Conservation (phyloP, 2,329 filamentous ascomycete genomes). For the Colletotrichum lentis region DNA sequence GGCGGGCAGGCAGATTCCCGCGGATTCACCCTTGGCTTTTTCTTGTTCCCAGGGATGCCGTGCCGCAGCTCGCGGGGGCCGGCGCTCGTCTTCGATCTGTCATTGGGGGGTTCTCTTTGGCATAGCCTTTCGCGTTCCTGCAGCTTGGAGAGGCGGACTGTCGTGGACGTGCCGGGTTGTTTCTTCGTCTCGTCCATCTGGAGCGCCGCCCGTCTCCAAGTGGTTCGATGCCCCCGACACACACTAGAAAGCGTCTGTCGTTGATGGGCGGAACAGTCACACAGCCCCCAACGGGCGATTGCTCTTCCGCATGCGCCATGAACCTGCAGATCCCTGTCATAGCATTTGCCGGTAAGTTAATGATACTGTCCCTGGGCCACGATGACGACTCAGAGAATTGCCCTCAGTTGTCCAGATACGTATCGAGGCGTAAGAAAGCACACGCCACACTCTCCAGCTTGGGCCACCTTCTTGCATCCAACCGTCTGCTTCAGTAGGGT, state of each 20-base stretch:
- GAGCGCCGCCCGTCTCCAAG: slow-evolving; percentile 2
- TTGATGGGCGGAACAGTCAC: slow-evolving; percentile 1
- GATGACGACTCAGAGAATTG: neutral
- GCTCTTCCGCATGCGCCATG: slow-evolving; percentile 15
- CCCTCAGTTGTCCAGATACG: neutral
- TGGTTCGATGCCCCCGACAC: neutral
- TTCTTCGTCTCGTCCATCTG: slow-evolving; percentile 7
- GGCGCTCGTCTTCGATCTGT: slow-evolving; percentile 4
- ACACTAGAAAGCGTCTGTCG: neutral
- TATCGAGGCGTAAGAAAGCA: neutral
- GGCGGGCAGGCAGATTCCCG: neutral
- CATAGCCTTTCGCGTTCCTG: slow-evolving; percentile 7
- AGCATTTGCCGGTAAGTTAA: neutral
- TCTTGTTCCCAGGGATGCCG: neutral
- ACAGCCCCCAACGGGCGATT: slow-evolving; percentile 11
- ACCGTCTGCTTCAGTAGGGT: neutral
- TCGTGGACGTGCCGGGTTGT: neutral
- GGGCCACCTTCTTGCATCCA: neutral
- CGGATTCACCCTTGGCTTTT: neutral
- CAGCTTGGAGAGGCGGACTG: neutral
- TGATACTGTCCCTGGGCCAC: neutral
- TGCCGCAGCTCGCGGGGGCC: slow-evolving; percentile 2
- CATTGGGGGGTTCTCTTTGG: neutral
- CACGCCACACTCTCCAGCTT: slow-evolving; percentile 18
- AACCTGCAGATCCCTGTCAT: slow-evolving; percentile 10